Conservation (phyloP, 768 basidiomycete species). For the Serpula lacrymans region DNA sequence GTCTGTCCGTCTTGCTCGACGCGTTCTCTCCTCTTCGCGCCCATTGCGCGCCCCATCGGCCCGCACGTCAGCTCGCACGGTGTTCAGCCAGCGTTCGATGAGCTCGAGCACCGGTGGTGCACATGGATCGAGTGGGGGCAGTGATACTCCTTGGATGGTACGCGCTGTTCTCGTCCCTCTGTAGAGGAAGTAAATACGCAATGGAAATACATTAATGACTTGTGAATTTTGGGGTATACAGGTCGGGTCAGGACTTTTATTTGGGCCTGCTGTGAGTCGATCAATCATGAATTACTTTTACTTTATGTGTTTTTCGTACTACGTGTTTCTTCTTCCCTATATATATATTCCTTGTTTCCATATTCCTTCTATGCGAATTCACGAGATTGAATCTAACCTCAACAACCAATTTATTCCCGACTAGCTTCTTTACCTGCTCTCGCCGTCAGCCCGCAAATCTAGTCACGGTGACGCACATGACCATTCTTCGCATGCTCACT, state of each 20-base stretch:
- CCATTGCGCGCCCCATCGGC: constrained; percentile 6
- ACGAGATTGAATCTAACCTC: no score
- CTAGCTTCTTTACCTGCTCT: constrained; percentile 29
- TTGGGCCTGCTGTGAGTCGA: constrained; percentile 26
- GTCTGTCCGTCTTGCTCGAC: constrained; percentile 16
- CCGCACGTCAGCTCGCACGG: constrained; percentile 11
- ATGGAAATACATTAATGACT: background rate
- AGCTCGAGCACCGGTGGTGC: constrained; percentile 20
- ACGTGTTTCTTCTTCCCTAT: background rate
- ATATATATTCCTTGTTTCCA: no score
- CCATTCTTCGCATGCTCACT: no score
- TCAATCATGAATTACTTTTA: background rate
- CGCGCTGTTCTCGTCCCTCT: constrained; percentile 4
- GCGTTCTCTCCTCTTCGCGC: constrained; percentile 17
- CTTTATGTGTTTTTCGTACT: background rate
- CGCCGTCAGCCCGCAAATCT: constrained; percentile 23
- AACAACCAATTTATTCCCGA: no score
- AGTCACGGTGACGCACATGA: constrained; percentile 17
- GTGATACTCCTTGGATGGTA: constrained; percentile 28
- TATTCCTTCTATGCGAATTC: no score
- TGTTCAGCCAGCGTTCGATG: constrained; percentile 20
- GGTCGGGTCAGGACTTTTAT: constrained; percentile 30
- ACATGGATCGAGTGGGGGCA: constrained; percentile 13
- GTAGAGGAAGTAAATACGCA: background rate
- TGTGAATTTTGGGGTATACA: constrained; percentile 1